These are phyloP conservation scores for Alternaria sp. DNA, from an alignment of 2,329 filamentous ascomycete genomes.

Conservation along the genomic window DNA sequence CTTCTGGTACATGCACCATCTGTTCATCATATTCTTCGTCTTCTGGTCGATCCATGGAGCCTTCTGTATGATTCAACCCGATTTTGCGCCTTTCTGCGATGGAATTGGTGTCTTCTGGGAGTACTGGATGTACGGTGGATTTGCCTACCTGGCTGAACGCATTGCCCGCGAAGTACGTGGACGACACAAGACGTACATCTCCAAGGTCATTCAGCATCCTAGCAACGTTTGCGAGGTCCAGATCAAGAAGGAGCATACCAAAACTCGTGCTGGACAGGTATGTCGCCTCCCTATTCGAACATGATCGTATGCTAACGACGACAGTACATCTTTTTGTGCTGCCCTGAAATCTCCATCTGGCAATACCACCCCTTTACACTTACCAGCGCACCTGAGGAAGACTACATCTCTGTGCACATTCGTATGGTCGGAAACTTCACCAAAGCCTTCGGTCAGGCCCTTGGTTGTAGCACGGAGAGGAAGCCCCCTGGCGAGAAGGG, in stretches of 20 bases:
- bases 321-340: constrained; percentile 86
- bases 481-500: constrained; percentile 58
- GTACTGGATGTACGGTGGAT: constrained; percentile 87
- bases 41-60: constrained; percentile 92
- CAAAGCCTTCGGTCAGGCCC: constrained; percentile 70
- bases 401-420: constrained; percentile 88
- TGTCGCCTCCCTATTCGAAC: not conserved
- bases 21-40: constrained; percentile 88
- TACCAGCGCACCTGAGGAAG: constrained; percentile 87
- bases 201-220: constrained; percentile 88
- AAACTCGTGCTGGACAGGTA: constrained; percentile 76
- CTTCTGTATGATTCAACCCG: constrained; percentile 90
- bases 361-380: constrained; percentile 90
- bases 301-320: constrained; percentile 19
- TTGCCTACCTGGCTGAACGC: constrained; percentile 81
- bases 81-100: constrained; percentile 80
- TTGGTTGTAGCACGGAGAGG: constrained; percentile 78
- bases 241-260: constrained; percentile 89
- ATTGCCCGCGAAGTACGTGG: constrained; percentile 81
- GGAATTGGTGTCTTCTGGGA: constrained; percentile 86
- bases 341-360: constrained; percentile 85
- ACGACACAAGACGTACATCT: constrained; percentile 84
- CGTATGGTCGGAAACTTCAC: constrained; percentile 87
- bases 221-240: constrained; percentile 91
- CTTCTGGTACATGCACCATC: constrained; percentile 91